A percentile compares a stretch with the other conserved stretches of the same genome.
Evolutionary conservation across 192 early-diverging fungal species (phyloP).

Genomic region (Irineochytrium annulatum): DNA sequence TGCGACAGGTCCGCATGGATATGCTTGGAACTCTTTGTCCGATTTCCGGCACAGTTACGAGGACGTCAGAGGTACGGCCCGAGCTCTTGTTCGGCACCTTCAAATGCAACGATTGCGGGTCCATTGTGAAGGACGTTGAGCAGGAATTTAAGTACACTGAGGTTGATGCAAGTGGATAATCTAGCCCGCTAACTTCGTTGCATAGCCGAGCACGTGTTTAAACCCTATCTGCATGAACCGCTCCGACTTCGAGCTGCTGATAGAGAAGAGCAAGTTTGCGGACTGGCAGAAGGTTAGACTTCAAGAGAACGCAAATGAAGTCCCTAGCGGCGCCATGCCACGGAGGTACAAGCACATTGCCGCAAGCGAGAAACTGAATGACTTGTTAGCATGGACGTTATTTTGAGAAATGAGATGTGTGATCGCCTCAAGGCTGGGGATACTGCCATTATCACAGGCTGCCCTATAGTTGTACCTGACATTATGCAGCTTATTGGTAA

Average conservation of each 20-base stretch:
- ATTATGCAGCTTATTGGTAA: slow-evolving; percentile 72
- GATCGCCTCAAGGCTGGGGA: slow-evolving; percentile 96
- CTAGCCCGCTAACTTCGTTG: not conserved
- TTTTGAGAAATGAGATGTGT: slow-evolving; percentile 88
- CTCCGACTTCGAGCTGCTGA: slow-evolving; percentile 69
- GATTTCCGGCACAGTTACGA: slow-evolving; percentile 89
- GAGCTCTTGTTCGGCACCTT: slow-evolving; percentile 91
- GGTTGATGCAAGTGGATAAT: slow-evolving; percentile 35
- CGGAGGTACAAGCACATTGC: slow-evolving; percentile 57
- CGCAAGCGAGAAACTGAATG: not conserved
- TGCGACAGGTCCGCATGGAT: slow-evolving; percentile 82
- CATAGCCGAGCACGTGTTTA: slow-evolving; percentile 76
- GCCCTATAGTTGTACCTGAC: slow-evolving; percentile 89
- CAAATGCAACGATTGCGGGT: slow-evolving; percentile 78
- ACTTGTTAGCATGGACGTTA: slow-evolving; percentile 72
- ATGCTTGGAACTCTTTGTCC: slow-evolving; percentile 76
- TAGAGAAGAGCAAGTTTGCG: slow-evolving; percentile 81
- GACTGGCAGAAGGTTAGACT: slow-evolving; percentile 98
- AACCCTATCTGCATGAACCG: slow-evolving; percentile 80
- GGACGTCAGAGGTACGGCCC: slow-evolving; percentile 94
- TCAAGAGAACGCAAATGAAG: slow-evolving; percentile 94
- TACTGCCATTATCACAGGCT: slow-evolving; percentile 81
- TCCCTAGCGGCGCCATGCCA: slow-evolving; percentile 96
- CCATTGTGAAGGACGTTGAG: slow-evolving; percentile 75
- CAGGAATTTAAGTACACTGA: slow-evolving; percentile 98